Conservation (phyloP, 1,284 basidiomycete genomes). For the Leccinum subrobustum region DNA sequence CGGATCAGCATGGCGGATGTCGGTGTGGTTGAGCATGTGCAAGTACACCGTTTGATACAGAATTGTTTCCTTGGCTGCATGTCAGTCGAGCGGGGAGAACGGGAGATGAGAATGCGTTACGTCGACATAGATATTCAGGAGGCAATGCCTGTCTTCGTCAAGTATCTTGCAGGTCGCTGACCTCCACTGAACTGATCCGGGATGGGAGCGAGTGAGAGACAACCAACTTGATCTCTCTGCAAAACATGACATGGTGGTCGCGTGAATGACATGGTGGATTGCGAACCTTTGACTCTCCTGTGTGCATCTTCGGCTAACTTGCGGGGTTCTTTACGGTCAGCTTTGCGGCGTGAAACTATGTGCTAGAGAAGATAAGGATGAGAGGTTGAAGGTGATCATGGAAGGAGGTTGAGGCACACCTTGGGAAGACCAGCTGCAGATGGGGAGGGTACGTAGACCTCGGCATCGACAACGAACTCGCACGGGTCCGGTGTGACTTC, state of each 20-base stretch:
- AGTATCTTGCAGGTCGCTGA: conserved; percentile 65
- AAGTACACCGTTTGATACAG: conserved; percentile 71
- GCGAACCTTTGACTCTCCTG: conserved; percentile 54
- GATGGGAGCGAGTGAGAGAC: conserved; percentile 50
- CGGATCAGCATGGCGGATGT: conserved; percentile 66
- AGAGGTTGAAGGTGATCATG: background rate
- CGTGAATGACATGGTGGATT: background rate
- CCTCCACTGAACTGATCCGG: conserved; percentile 62
- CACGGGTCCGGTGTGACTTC: conserved; percentile 11
- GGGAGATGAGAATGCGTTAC: conserved; percentile 39
- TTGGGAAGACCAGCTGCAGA: conserved; percentile 54
- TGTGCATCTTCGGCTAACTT: conserved; percentile 31
- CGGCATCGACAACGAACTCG: conserved; percentile 52
- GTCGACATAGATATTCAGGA: conserved; percentile 71
- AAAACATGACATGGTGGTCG: conserved; percentile 4
- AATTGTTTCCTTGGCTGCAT: conserved; percentile 54
- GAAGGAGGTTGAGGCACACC: conserved; percentile 37
- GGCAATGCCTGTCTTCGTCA: conserved; percentile 64
- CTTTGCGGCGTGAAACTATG: conserved; percentile 45
- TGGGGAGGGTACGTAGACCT: conserved; percentile 63
- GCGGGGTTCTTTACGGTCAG: conserved; percentile 54
- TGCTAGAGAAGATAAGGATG: conserved; percentile 22
- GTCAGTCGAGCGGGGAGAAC: conserved; percentile 9
- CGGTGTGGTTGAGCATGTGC: conserved; percentile 69
- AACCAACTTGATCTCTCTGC: conserved; percentile 72